Percentiles rank a stretch among this genome's conserved stretches.
phyloP scores from a whole-genome alignment of 495 filamentous ascomycete genomes.

The Penicillium psychrofluorescens region DNA sequence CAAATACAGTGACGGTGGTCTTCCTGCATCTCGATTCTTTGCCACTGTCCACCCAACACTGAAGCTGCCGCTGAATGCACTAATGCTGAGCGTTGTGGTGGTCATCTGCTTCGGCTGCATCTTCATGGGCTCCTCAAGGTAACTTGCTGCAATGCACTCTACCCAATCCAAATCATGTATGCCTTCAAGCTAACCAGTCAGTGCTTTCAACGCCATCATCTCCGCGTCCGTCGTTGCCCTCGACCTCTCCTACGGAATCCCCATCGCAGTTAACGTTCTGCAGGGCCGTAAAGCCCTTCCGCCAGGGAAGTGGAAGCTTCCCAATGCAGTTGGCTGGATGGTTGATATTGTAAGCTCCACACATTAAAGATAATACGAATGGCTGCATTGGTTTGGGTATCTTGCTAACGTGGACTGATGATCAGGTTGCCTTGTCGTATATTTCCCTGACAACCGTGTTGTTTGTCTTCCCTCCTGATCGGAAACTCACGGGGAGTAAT shows the following conservation, averaged over 20 bases:
- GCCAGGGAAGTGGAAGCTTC: constrained; percentile 51
- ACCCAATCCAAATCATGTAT: neutral
- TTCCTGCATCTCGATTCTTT: constrained; percentile 57
- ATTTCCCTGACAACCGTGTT: constrained; percentile 61
- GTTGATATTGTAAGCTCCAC: constrained; percentile 45
- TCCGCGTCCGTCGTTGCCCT: constrained; percentile 64
- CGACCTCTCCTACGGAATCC: constrained; percentile 63
- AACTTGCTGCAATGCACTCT: neutral
- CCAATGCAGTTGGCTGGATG: constrained; percentile 48
- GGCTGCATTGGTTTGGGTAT: neutral
- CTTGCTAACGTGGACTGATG: too few relatives aligned
- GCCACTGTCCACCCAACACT: constrained; percentile 53
- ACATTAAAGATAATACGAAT: constrained; percentile 11
- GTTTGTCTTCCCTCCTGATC: constrained; percentile 62
- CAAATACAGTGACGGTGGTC: constrained; percentile 50
- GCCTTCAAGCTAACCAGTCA: constrained; percentile 5
- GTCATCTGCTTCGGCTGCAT: constrained; percentile 64
- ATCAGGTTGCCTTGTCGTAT: constrained; percentile 53
- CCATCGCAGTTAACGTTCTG: constrained; percentile 56
- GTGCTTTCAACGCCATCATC: constrained; percentile 55
- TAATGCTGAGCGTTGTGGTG: constrained; percentile 52
- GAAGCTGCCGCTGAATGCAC: constrained; percentile 58
- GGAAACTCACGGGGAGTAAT: constrained; percentile 56
- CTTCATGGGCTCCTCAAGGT: constrained; percentile 61
- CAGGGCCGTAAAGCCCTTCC: constrained; percentile 56